Percentiles rank a stretch among this genome's conserved stretches.
Conservation (phyloP, 2,329 filamentous ascomycete genomes). For the Plenodomus lindquistii region DNA sequence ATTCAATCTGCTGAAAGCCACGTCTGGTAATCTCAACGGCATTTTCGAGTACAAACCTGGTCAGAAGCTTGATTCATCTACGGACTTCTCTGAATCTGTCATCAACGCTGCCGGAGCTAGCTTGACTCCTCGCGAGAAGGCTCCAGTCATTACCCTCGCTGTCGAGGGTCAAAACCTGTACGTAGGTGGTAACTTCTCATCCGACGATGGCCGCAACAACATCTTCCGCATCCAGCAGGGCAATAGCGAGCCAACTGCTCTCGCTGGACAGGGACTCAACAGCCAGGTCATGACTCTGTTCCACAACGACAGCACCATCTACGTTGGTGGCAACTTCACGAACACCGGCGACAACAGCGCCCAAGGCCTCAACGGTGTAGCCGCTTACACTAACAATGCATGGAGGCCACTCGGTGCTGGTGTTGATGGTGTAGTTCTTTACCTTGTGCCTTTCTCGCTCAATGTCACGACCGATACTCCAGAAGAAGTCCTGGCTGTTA, state of each 20-base stretch:
- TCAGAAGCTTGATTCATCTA: conserved; percentile 61
- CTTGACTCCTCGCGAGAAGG: conserved; percentile 62
- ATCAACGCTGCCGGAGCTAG: conserved; percentile 76
- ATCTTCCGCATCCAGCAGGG: conserved; percentile 69
- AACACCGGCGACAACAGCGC: conserved; percentile 66
- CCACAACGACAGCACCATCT: conserved; percentile 64
- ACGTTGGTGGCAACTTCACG: conserved; percentile 83
- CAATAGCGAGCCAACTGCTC: conserved; percentile 62
- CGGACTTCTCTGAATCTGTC: conserved; percentile 70
- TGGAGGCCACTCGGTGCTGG: conserved; percentile 85
- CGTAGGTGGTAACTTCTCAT: conserved; percentile 82
- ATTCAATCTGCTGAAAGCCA: conserved; percentile 73
- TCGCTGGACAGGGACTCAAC: conserved; percentile 76
- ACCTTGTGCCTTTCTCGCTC: conserved; percentile 75
- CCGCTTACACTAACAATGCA: conserved; percentile 68
- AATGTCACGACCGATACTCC: conserved; percentile 72
- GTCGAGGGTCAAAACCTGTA: conserved; percentile 65
- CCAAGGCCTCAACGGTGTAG: conserved; percentile 73
- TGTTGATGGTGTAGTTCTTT: conserved; percentile 76
- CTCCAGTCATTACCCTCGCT: conserved; percentile 71
- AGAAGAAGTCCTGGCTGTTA: conserved; percentile 77
- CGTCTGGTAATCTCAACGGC: conserved; percentile 81
- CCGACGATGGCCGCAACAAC: conserved; percentile 64
- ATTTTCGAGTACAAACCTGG: conserved; percentile 85
- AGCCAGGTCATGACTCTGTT: conserved; percentile 74